phyloP scores from a whole-genome alignment of 306 rosid species.

The Prunus dulcis region DNA sequence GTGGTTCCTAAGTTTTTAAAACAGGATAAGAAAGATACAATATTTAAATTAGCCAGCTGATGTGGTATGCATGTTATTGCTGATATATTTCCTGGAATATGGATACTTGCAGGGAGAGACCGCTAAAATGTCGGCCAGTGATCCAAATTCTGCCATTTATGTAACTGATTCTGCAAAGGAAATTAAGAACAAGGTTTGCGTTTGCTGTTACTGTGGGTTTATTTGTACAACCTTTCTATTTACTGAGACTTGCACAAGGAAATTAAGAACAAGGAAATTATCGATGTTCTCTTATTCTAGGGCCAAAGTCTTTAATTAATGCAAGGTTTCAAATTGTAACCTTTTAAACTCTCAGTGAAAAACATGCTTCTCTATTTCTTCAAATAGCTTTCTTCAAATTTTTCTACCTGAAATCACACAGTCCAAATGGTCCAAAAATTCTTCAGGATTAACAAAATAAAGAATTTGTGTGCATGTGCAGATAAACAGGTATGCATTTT shows the following conservation, averaged over 20 bases:
- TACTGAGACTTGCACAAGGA: not conserved
- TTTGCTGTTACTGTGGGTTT: not conserved
- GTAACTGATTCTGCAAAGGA: slow-evolving; percentile 93
- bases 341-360: too few species aligned
- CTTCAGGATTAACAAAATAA: not conserved
- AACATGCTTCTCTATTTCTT: too few species aligned
- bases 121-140: slow-evolving; percentile 98
- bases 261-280: too few species aligned
- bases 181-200: slow-evolving; percentile 72
- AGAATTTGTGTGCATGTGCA: slow-evolving; percentile 35
- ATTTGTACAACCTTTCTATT: not conserved
- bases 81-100: slow-evolving; percentile 20
- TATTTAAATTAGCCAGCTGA: too few species aligned
- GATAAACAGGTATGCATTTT: slow-evolving; percentile 80
- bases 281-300: too few species aligned
- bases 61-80: not conserved
- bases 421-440: not conserved
- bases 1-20: too few species aligned
- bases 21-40: too few species aligned
- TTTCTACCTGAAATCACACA: not conserved
- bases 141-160: slow-evolving; percentile 94
- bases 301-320: too few species aligned
- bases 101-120: slow-evolving; percentile 78
- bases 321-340: too few species aligned
- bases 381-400: not conserved